Base-by-base conservation (phyloP, 2,329 filamentous ascomycete genomes). In the Xylariaceae sp. region DNA sequence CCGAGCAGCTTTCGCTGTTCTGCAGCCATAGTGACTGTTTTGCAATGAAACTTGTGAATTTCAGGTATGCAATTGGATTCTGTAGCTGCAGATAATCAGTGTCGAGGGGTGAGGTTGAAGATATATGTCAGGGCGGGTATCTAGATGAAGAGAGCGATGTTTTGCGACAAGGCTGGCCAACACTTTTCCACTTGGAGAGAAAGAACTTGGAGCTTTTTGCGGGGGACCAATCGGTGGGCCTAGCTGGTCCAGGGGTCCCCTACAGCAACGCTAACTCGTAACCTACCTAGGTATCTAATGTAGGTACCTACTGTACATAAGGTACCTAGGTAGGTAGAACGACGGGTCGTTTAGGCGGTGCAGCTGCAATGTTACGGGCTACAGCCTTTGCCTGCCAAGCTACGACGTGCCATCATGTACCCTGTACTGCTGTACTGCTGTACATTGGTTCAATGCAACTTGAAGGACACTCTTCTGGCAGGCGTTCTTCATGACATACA, bases 1-100 rank as follows among this genome's bases (percentile, higher is more conserved):
- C 85, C 86, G 53, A 99, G 91, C 83, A 98, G 89, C 86, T 96
- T 96, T 74, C 95, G 88, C 79, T 97, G 94, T 87, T 99, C 95
- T 65, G 94, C 93, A 54, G 94, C 94, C 94, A 98, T 96, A 14
- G 9, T 63, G 19, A 37, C 31, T 43, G 9, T 43, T 55, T 4
- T 41, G 21, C 3, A 11, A 2, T 12, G 4, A 3, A 16, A 2
- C 2, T 46, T 19, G 28, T 31, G 14, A 11, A 29, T 29, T 4
- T 24, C 3, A 17, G 16, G 6, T 16, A 14, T 21, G n/a, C 2
- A 26, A 8, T 23, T 12, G 16, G 12, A 12, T 12, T 19, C 8
- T 11, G 21, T 16, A 16, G n/a, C 8, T 21, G 12, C 19, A 14
- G 9, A 9, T 23, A 17, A 28, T 28, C 3, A 9, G n/a, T 3